These are phyloP conservation scores for Colletotrichum noveboracense DNA, from an alignment of 2,329 filamentous ascomycete genomes.

Conservation along the genomic window DNA sequence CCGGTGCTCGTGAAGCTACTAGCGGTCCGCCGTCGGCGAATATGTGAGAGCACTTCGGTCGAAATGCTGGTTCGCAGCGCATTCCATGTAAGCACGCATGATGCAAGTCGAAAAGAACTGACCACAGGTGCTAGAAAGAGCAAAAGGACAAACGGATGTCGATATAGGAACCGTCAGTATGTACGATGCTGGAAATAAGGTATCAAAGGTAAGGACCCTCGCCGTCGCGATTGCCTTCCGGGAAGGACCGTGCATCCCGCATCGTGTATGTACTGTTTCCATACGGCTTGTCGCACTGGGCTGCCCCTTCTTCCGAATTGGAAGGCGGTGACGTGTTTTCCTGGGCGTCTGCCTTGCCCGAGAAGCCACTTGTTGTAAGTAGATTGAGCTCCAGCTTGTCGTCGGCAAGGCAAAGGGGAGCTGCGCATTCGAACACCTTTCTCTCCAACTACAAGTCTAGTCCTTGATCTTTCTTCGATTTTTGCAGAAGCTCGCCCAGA, in stretches of 20 bases:
- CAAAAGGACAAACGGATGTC: not conserved
- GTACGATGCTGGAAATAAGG: not conserved
- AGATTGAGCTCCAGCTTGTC: constrained; percentile 4
- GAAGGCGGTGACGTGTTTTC: constrained; percentile 15
- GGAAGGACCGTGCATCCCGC: not conserved
- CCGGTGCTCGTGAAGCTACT: not conserved
- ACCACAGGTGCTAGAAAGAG: not conserved
- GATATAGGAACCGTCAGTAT: too few relatives aligned
- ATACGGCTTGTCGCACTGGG: not conserved
- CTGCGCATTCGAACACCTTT: not conserved
- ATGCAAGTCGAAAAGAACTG: not conserved
- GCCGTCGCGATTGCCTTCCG: not conserved
- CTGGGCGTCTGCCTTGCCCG: not conserved
- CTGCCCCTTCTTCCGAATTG: not conserved
- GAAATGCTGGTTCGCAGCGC: not conserved
- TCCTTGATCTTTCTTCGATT: not conserved
- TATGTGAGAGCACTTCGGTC: not conserved
- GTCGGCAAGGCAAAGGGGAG: not conserved
- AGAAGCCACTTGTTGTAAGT: constrained; percentile 15
- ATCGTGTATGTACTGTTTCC: not conserved
- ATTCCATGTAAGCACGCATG: not conserved
- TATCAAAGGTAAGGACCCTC: not conserved
- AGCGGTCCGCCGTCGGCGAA: constrained; percentile 2
- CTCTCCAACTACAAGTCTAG: not conserved
- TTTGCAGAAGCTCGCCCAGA: not conserved